Evolutionary conservation across 805 yeast species (phyloP).

Genomic region (Nakazawaea siamensis): DNA sequence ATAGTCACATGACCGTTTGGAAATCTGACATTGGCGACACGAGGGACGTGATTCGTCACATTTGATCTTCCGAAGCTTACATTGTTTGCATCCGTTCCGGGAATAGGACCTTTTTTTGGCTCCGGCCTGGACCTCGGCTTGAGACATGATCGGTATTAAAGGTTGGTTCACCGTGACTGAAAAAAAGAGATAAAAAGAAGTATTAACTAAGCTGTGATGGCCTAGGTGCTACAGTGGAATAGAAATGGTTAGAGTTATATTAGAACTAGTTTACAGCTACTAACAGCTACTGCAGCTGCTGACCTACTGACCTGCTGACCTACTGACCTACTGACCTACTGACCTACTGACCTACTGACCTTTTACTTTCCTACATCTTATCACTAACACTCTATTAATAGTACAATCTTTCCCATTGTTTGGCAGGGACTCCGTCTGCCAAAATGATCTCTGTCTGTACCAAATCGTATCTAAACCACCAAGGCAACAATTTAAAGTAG

Average conservation of each 20-base stretch:
- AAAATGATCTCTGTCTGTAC: conserved; percentile 30
- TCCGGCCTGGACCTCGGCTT: neutral
- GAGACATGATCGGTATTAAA: neutral
- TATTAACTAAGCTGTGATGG: too few relatives aligned
- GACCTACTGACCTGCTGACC: too few relatives aligned
- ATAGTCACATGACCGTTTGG: conserved; percentile 29
- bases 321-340: too few relatives aligned
- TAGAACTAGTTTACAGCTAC: too few relatives aligned
- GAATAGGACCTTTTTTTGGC: conserved; percentile 32
- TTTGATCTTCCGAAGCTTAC: conserved; percentile 34
- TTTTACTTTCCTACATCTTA: too few relatives aligned
- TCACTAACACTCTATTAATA: conserved; percentile 3
- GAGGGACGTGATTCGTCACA: conserved; percentile 31
- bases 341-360: too few relatives aligned
- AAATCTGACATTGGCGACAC: conserved; percentile 31
- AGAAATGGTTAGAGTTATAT: too few relatives aligned
- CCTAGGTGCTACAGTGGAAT: too few relatives aligned
- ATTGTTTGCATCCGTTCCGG: conserved; percentile 36
- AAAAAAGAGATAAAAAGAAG: too few relatives aligned
- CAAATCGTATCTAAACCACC: conserved; percentile 35
- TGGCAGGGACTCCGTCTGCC: conserved; percentile 51
- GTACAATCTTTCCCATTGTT: conserved; percentile 40
- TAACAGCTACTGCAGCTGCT: too few relatives aligned
- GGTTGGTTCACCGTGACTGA: neutral
- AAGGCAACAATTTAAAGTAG: conserved; percentile 42